Evolutionary conservation across 1,284 basidiomycete genomes (phyloP), one percentile per base, ranked within the genome.

Genomic region (Ustilago loliicola): DNA sequence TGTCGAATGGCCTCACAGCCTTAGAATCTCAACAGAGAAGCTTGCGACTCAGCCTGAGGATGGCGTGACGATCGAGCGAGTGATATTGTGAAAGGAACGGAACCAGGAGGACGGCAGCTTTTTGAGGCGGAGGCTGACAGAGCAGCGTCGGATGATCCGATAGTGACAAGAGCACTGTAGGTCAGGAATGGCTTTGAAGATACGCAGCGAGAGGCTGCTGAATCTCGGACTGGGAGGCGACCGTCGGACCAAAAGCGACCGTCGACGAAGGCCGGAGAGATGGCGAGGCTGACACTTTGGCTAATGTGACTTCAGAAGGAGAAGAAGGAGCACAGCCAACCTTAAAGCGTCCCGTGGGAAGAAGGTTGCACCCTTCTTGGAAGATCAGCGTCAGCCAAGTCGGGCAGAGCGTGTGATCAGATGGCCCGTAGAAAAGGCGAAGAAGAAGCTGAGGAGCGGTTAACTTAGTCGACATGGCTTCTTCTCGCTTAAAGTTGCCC

Each of bases 51-150:
- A 50, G 48, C 27, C 27, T 6, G 8, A 13, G 9, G 15, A 50
- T 23, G 48, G 17, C 13, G 23, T 50, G 48, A 50, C 19, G 48
- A 50, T 50, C 48, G 48, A 47, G 23, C 17, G 21, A 23, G 45
- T 47, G 45, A 21, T n/a, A 17, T 23, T n/a, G 45, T 42, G 13
- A 21, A 42, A 42, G 15, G 45, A 48, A 7, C 8, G 38, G 13
- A 40, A 17, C 25, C n/a, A 25, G 9, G 48, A 8, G 0, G 17
- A 17, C 48, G 48, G 13, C 25, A 10, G n/a, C 15, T 4, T n/a
- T n/a, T 15, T 30, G 48, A 50, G 48, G 48, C 27, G 23, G 23
- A 50, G 23, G 48, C 48, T 50, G 48, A 50, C 48, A 50, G 48
- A 27, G 48, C 48, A 10, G 6, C 13, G 48, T 29, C 48, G 48